Base-by-base conservation (phyloP, 2,329 filamentous ascomycete genomes). In the Chrysoporthe deuterocubensis region DNA sequence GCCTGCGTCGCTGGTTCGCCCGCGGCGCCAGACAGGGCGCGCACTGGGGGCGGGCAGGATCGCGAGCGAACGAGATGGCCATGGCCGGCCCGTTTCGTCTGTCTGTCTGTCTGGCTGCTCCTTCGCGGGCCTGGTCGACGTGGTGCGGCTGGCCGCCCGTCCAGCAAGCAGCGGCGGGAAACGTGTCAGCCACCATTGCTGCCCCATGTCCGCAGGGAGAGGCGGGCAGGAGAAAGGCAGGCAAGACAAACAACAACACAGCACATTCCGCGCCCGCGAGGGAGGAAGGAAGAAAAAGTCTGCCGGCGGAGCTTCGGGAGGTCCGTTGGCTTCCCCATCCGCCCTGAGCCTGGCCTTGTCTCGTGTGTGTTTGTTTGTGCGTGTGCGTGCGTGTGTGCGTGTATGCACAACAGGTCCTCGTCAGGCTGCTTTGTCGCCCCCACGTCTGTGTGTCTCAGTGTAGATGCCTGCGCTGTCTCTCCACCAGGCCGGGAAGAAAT, bases 101-200 rank as follows among this genome's bases (percentile, higher is more conserved):
- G 37, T 40, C 37, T 40, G 37, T 9, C 7, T 14, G 8, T 46
- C 42, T 56, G 26, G 26, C 26, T 26, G 26, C 26, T 26, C 26
- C 26, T 26, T 26, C 26, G 26, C 26, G 26, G 26, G 26, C 26
- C 26, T 26, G 26, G 26, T 48, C 66, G 64, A 63, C 66, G 65
- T 63, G 46, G 58, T 63, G 62, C 8, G 34, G 42, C 8, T 54
- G 21, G 21, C 11, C 50, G 16, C 32, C 5, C 32, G 43, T 54
- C 16, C 48, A 48, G 32, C 34, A 16, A 34, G 21, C 40, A 14
- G 34, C 34, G 21, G 48, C n/a, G 14, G 46, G 63, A 50, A 68
- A 59, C 63, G 58, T 66, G 64, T 68, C 67, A 68, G 64, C 64
- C 64, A 62, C 62, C 57, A 61, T 62, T n/a, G 50, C 62, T 32